Percentiles rank a stretch among this genome's conserved stretches.
phyloP scores from a whole-genome alignment of 768 basidiomycete genomes.

The Tulasnella sp. region DNA sequence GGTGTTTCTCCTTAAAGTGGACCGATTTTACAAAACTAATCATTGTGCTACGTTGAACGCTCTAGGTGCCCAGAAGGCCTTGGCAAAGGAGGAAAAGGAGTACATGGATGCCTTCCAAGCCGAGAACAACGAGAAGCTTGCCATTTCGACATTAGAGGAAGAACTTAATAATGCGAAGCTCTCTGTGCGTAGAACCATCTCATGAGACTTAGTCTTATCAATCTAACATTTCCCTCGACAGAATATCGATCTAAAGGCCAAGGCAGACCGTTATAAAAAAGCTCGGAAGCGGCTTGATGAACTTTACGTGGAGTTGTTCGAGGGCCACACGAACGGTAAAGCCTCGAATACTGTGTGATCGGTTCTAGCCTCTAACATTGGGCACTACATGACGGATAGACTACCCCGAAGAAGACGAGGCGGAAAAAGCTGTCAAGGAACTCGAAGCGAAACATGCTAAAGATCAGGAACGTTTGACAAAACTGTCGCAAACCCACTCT shows the following conservation, averaged over 20 bases:
- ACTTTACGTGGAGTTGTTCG: conserved; percentile 19
- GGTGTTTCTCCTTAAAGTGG: not conserved
- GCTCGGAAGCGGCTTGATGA: conserved; percentile 19
- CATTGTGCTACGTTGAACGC: not conserved
- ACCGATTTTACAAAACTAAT: not conserved
- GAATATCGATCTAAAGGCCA: conserved; percentile 13
- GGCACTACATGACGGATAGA: not conserved
- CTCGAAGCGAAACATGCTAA: not conserved
- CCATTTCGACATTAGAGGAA: conserved; percentile 17
- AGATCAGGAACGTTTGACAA: conserved; percentile 11
- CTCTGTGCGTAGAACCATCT: not conserved
- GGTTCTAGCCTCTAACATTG: not conserved
- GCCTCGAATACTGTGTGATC: not conserved
- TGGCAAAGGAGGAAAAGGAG: conserved; percentile 24
- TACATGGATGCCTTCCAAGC: conserved; percentile 24
- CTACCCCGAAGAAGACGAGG: conserved; percentile 24
- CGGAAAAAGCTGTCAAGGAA: conserved; percentile 19
- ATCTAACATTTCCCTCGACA: not conserved
- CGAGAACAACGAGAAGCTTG: conserved; percentile 23
- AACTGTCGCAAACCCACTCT: conserved; percentile 5
- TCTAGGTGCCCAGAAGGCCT: not conserved
- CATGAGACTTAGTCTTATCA: too few relatives aligned
- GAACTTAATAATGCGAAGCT: conserved; percentile 18
- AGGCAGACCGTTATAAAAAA: not conserved
- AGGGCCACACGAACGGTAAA: conserved; percentile 13